These are phyloP conservation scores for Xylaria arbuscula DNA, from an alignment of 2,329 filamentous ascomycete species.

Conservation along the genomic window DNA sequence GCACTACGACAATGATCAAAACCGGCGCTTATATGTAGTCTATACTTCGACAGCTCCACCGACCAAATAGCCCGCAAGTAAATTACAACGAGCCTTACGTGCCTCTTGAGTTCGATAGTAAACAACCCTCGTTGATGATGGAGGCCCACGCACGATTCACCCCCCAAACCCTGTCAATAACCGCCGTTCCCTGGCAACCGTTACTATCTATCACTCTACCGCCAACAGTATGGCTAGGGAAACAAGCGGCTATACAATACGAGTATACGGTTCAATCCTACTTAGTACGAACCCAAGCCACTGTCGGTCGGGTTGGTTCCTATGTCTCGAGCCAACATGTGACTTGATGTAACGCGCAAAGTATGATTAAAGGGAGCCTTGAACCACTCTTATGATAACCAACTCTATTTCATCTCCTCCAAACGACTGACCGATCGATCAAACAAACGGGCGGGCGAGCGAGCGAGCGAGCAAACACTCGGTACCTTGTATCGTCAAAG, in stretches of 20 bases:
- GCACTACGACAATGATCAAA: constrained; percentile 7
- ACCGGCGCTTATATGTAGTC: background rate
- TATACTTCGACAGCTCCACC: background rate
- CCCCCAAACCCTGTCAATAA: constrained; percentile 5
- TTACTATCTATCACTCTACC: background rate
- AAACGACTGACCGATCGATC: background rate
- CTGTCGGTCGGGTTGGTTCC: background rate
- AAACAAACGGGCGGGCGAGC: constrained; percentile 2
- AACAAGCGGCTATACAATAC: constrained; percentile 6
- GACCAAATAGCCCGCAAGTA: background rate
- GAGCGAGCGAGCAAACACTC: background rate
- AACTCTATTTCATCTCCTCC: constrained; percentile 15
- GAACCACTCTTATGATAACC: background rate
- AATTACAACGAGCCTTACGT: background rate
- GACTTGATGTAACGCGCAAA: background rate
- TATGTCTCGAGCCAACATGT: background rate
- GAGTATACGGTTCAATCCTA: constrained; percentile 6
- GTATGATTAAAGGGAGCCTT: background rate
- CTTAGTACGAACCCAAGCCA: background rate
- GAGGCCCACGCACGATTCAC: constrained; percentile 11
- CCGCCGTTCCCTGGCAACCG: constrained; percentile 1
- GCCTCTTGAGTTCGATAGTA: constrained; percentile 4
- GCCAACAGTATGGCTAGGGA: background rate
- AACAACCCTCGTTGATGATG: constrained; percentile 6
- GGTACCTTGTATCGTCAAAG: constrained; percentile 22